These are phyloP conservation scores for Syncephalis fuscata DNA, from an alignment of 371 early-diverging fungal species.

Conservation along the genomic window DNA sequence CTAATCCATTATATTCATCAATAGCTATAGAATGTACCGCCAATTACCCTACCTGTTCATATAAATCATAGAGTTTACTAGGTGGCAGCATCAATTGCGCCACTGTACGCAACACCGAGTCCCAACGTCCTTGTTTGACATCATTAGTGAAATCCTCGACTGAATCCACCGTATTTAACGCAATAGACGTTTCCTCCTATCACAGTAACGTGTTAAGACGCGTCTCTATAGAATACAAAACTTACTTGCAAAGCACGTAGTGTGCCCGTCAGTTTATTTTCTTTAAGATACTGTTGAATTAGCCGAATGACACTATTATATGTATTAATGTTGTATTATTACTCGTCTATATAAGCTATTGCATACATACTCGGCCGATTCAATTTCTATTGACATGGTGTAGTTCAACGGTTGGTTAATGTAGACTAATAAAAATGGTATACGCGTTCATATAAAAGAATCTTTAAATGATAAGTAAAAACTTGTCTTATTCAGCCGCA, in stretches of 20 bases:
- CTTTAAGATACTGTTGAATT: conserved; percentile 79
- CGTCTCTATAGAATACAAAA: background rate
- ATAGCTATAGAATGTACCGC: background rate
- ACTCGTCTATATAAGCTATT: background rate
- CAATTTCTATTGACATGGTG: conserved; percentile 30
- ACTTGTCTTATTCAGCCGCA: too few relatives aligned
- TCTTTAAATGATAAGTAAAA: too few relatives aligned
- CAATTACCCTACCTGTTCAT: conserved; percentile 56
- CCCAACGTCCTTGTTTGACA: conserved; percentile 73
- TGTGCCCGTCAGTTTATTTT: conserved; percentile 61
- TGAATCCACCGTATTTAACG: conserved; percentile 70
- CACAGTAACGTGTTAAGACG: too few relatives aligned
- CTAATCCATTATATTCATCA: conserved; percentile 16
- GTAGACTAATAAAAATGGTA: too few relatives aligned
- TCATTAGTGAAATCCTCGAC: conserved; percentile 45
- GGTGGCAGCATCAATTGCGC: conserved; percentile 44
- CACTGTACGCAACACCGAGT: conserved; percentile 57
- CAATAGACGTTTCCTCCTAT: conserved; percentile 62
- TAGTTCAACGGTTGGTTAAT: too few relatives aligned
- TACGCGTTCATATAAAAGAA: too few relatives aligned
- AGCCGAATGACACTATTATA: conserved; percentile 56
- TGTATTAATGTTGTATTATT: background rate
- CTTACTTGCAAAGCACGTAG: conserved; percentile 47
- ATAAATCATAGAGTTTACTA: conserved; percentile 57
- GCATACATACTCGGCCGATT: conserved; percentile 42